phyloP scores from a whole-genome alignment of 2,329 filamentous ascomycete genomes.

The Huntiella savannae region DNA sequence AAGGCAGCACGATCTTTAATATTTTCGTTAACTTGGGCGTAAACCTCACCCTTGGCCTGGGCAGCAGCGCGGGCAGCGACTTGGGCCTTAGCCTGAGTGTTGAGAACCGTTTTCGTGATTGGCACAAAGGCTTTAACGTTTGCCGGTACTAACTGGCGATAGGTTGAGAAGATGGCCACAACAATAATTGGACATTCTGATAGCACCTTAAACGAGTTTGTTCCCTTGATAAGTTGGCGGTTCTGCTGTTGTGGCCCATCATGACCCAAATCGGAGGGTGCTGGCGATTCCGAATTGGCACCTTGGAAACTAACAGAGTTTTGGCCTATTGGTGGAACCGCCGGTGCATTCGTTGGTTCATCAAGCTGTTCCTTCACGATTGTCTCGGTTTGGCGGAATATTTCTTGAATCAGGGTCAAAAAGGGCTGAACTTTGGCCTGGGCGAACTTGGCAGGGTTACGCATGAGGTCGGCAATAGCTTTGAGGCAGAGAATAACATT shows the following conservation, averaged over 20 bases:
- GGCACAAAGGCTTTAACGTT: constrained; percentile 90
- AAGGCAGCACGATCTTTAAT: constrained; percentile 90
- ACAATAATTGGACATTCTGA: constrained; percentile 98
- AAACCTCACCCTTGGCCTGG: constrained; percentile 57
- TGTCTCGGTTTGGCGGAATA: constrained; percentile 87
- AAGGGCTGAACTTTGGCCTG: constrained; percentile 69
- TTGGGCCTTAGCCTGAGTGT: constrained; percentile 81
- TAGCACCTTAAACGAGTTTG: constrained; percentile 97
- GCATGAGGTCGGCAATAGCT: constrained; percentile 90
- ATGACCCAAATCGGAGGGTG: constrained; percentile 63
- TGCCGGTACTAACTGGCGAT: constrained; percentile 55
- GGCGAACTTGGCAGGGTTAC: constrained; percentile 74
- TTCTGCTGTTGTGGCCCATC: constrained; percentile 59
- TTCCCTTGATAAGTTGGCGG: constrained; percentile 69
- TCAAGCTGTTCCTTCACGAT: constrained; percentile 94
- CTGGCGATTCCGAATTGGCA: constrained; percentile 74
- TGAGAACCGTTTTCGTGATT: constrained; percentile 74
- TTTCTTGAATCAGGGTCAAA: constrained; percentile 76
- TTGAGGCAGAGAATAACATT: constrained; percentile 98
- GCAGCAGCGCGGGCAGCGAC: constrained; percentile 81
- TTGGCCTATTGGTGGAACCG: constrained; percentile 37
- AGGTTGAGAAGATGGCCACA: constrained; percentile 91
- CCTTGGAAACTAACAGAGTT: constrained; percentile 67
- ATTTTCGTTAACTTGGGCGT: constrained; percentile 79
- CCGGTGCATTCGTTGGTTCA: constrained; percentile 41